Percentiles rank a stretch among this genome's conserved stretches.
Evolutionary conservation across 139 green algal genomes (phyloP).

Genomic region (Chlamydomonas sphaeroides): DNA sequence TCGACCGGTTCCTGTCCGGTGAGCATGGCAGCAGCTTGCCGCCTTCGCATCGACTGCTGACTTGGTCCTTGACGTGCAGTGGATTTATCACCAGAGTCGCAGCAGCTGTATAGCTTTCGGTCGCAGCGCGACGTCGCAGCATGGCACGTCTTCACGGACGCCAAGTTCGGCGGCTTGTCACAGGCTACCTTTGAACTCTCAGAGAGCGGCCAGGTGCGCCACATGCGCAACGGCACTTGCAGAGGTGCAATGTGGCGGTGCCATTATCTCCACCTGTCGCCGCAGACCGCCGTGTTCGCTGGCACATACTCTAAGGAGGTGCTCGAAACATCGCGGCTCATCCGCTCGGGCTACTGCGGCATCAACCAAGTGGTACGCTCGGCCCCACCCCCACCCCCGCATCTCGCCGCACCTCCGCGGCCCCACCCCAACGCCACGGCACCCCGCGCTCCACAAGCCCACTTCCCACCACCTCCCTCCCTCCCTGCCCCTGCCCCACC

Average conservation of each 20-base stretch:
- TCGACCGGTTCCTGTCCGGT: slow-evolving; percentile 51
- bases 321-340: slow-evolving; percentile 9
- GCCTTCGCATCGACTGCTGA: too few species aligned
- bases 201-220: slow-evolving; percentile 11
- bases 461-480: background rate
- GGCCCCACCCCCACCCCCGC: background rate
- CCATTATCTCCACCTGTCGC: background rate
- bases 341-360: slow-evolving; percentile 49
- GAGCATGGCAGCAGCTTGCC: too few species aligned
- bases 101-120: slow-evolving; percentile 32
- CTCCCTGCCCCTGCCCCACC: background rate
- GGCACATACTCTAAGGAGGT: slow-evolving; percentile 45
- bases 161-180: slow-evolving; percentile 47
- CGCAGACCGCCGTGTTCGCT: slow-evolving; percentile 44
- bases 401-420: too few species aligned
- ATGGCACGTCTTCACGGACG: slow-evolving; percentile 49
- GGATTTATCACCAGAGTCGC: slow-evolving; percentile 44
- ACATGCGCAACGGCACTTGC: too few species aligned
- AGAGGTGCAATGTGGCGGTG: too few species aligned
- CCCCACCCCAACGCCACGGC: too few species aligned
- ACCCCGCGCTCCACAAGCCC: too few species aligned
- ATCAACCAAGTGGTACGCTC: slow-evolving; percentile 51
- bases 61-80: slow-evolving; percentile 28
- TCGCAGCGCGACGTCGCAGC: slow-evolving; percentile 19
- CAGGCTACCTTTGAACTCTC: slow-evolving; percentile 23